Evolutionary conservation across 106 monocot genomes (phyloP), one percentile per base, ranked within the genome.

Genomic region (Iris macrosiphon): DNA sequence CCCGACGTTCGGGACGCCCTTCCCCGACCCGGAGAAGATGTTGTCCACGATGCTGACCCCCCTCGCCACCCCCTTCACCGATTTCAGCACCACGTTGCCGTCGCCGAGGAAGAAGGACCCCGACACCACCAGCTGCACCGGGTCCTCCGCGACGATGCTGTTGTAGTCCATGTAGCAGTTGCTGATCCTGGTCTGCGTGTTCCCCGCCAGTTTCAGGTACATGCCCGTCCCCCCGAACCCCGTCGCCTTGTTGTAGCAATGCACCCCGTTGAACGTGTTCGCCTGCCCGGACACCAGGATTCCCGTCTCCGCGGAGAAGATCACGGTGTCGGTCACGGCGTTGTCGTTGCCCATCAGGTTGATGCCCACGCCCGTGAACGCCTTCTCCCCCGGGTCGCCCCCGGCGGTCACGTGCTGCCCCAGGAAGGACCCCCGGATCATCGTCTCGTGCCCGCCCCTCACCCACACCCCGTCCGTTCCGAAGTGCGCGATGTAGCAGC

Each of bases 231-330:
- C 88, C n/a, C 83, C 79, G 41, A 57, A 83, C 9, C 70, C 75
- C 0, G 79, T 65, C 8, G 88, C 88, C 60, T 89, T 89, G 63
- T 89, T 83, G 70, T 89, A 89, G 51, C 83, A 89, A 26, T 89
- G 88, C 26, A 83, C 79, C 11, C 76, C 76, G 18, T 75, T 61
- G 11, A 89, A 33, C 1, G 59, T 46, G 61, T 89, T 89, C 16
- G 88, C 88, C 59, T 79, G 76, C 4, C 79, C 83, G 29, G 55
- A 50, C 38, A 89, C 62, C 15, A 73, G 6, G 18, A 89, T 49
- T 1, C 88, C 88, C 19, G 40, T 68, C 0, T 53, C 79, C 4
- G 79, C 83, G 1, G 88, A 89, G 79, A 89, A 89, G 31, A 88
- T 65, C 6, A 77, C 83, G 7, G 75, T 75, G 45, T 89, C 79